Base-by-base conservation (phyloP, 305 asterid species). In the Solanum aculeatissimum region DNA sequence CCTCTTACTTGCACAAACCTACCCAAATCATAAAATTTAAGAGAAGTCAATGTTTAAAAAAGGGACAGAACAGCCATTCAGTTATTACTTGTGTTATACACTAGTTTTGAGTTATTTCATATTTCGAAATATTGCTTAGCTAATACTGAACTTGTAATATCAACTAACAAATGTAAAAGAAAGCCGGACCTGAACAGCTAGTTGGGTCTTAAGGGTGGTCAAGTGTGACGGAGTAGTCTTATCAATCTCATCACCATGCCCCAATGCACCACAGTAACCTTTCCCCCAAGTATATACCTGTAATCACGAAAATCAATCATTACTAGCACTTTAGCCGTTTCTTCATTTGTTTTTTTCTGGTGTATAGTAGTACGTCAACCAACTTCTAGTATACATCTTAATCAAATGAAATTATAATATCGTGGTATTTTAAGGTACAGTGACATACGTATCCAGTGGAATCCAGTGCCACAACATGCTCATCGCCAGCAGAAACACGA, bases 251-350 rank as follows among this genome's bases (percentile, higher is more conserved):
- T 94, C 97, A 27, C 95, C 97, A 87, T 92, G 94, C 79, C 98
- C 98, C 83, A 93, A 83, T 51, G 98, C 98, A 71, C 98, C 98
- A 86, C 98, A 92, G 87, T 94, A 94, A 84, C 98, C 98, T 89
- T 94, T 94, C 85, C 98, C 98, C 98, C 97, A 94, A 23, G 97
- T 92, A 89, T 93, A 88, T 45, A 94, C 98, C 98, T 94, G 87
- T 8, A 82, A 68, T 65, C 69, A 83, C 32, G 83, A 87, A 54
- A 66, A 85, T 27, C 16, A 80, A 11, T 29, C 15, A 21, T 55
- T 19, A 4, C 18, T 78, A 35, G 53, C 47, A 60, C 43, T 32
- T 68, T 9, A 66, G 35, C 35, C 9, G 21, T 21, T 68, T 68
- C 54, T 72, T 16, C 21, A 58, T 25, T 21, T 57, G n/a, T 60